Evolutionary conservation across 441 rosid genomes (phyloP), one percentile per base, ranked within the genome.

Genomic region (Populus tomentosa): DNA sequence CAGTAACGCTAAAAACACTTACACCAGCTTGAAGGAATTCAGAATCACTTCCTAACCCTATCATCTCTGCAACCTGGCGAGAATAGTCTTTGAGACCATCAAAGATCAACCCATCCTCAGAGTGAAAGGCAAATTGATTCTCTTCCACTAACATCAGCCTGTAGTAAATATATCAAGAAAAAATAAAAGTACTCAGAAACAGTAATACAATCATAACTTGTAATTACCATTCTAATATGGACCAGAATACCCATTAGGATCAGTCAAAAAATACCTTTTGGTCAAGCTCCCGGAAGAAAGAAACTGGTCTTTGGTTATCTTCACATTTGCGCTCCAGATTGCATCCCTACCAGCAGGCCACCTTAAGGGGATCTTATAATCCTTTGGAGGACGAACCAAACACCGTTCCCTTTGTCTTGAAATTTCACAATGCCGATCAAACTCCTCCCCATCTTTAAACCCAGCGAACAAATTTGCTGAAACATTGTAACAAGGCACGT

Each of bases 241-340:
- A 10, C 42, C 30, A 78, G 70, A 68, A 76, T 71, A 66, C 36
- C 18, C 32, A 65, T 35, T 24, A 59, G 63, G 64, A 64, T 62
- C 61, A 66, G 68, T 62, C 10, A 46, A 74, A 35, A 68, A 28
- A 46, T 71, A 91, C 98, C 98, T 92, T 70, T 95, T 96, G 42
- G 99, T 95, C 89, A 95, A 82, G 82, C 94, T 92, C 83, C 99
- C 98, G 65, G 98, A 96, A 0, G 97, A 90, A 88, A 96, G 99
- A 86, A 96, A 96, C 71, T 94, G 99, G 64, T 96, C 99, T 80
- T 91, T 91, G n/a, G 93, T 89, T 71, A 96, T 88, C 92, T 92
- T 92, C 78, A 95, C 93, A 81, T 95, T 95, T 77, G 89, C 97
- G 76, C 90, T 93, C 98, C 99, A 95, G 80, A n/a, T n/a, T n/a